Evolutionary conservation across 1,139 yeast genomes (phyloP).

Genomic region (Lipomyces yarrowii): DNA sequence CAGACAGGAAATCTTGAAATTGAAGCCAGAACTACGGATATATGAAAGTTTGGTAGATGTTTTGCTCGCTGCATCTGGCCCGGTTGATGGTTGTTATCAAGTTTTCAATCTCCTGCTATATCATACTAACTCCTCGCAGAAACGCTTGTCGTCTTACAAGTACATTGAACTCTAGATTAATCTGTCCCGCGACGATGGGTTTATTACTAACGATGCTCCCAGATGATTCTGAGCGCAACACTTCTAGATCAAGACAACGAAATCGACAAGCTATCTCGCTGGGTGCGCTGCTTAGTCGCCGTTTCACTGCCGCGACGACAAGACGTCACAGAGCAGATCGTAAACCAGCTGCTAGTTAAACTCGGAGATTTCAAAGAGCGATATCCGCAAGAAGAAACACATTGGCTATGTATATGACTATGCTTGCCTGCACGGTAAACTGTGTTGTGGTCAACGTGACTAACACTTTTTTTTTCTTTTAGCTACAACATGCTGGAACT

Average conservation of each 20-base stretch:
- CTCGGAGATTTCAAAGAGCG: constrained; percentile 16
- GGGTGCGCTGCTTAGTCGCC: constrained; percentile 27
- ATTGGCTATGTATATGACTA: constrained; percentile 21
- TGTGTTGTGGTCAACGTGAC: background rate
- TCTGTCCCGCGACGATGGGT: background rate
- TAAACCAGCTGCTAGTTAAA: constrained; percentile 15
- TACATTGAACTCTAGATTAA: background rate
- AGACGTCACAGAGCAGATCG: constrained; percentile 18
- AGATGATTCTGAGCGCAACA: constrained; percentile 15
- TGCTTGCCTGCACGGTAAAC: background rate
- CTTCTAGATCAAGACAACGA: constrained; percentile 11
- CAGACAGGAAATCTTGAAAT: background rate
- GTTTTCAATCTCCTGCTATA: background rate
- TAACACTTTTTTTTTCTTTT: background rate
- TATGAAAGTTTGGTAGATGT: constrained; percentile 22
- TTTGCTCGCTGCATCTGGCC: constrained; percentile 14
- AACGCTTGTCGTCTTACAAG: constrained; percentile 12
- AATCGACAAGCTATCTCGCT: constrained; percentile 23
- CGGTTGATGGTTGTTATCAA: constrained; percentile 11
- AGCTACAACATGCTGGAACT: constrained; percentile 30
- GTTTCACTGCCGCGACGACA: constrained; percentile 26
- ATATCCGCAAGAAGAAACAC: constrained; percentile 31
- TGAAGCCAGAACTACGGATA: constrained; percentile 1
- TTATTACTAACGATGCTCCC: background rate
- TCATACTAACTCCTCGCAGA: constrained; percentile 10